These are phyloP conservation scores for Myrica gale DNA, from an alignment of 306 rosid species.

Conservation along the genomic window DNA sequence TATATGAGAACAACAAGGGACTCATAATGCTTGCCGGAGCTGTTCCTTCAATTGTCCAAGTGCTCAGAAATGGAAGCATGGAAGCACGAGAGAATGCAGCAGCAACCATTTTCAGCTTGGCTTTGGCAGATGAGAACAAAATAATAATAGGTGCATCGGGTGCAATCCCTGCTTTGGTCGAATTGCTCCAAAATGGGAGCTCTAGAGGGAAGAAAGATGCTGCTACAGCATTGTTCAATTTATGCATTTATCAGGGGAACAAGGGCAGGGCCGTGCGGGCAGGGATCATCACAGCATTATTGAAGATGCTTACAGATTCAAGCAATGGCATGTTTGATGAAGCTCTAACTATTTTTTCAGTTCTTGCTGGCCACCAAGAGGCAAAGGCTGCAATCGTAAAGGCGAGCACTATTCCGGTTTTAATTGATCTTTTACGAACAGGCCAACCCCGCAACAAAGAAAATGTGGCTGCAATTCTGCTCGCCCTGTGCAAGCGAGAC, in stretches of 20 bases:
- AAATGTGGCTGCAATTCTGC: conserved; percentile 84
- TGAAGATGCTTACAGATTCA: conserved; percentile 82
- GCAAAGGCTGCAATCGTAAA: conserved; percentile 74
- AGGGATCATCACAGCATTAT: conserved; percentile 68
- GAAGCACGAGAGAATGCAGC: conserved; percentile 96
- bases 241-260: conserved; percentile 97
- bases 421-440: conserved; percentile 78
- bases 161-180: conserved; percentile 82
- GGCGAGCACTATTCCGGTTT: conserved; percentile 85
- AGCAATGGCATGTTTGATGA: conserved; percentile 81
- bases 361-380: conserved; percentile 91
- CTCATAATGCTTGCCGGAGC: conserved; percentile 97
- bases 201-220: conserved; percentile 93
- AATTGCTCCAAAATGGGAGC: conserved; percentile 82
- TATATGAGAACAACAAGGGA: conserved; percentile 85
- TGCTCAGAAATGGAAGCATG: conserved; percentile 86
- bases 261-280: conserved; percentile 86
- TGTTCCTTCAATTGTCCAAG: conserved; percentile 88
- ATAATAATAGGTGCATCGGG: conserved; percentile 95
- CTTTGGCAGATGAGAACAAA: conserved; percentile 94
- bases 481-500: conserved; percentile 84
- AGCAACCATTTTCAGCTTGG: conserved; percentile 88
- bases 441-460: conserved; percentile 89
- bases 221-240: conserved; percentile 84
- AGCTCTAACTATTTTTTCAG: conserved; percentile 89